Base-by-base conservation (phyloP, 2,329 filamentous ascomycete species). In the Penicillium rolfsii region DNA sequence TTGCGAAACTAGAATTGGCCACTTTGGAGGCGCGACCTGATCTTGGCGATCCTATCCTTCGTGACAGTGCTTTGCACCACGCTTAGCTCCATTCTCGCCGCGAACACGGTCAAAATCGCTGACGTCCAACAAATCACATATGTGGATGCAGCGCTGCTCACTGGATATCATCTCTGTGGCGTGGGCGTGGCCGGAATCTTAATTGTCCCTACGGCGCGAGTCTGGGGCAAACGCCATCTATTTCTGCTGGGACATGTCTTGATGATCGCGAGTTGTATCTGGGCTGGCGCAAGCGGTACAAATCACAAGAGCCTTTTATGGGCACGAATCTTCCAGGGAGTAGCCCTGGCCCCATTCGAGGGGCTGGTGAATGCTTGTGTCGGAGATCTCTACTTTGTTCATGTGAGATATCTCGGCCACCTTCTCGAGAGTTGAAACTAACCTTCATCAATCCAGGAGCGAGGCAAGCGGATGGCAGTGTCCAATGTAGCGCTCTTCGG, bases 161-260 rank as follows among this genome's bases (percentile, higher is more conserved):
- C 93, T 0, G 93, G 93, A 56, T 96, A 93, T 76, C 93, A 92
- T 74, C 83, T 97, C 22, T 85, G 93, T 30, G 94, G 92, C 22
- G 90, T 92, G 2, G 93, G 91, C 11, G 81, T 92, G 14, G 89
- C 90, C 1, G 93, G 91, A 54, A 87, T 95, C 74, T 83, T 97
- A 65, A 93, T 93, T 76, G 93, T 97, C 2, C 91, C 94, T 0
- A 91, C 89, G 0, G 92, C 91, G 22, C 87, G 93, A 59, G 89
- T 97, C 64, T 97, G 91, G 91, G 94, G 94, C 41, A 97, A 97
- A 77, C 85, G 93, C 43, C 94, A 97, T 79, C 80, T 93, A 16
- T 97, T 96, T 74, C 78, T 97, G 28, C 69, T 96, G 2, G 93
- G 92, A 7, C 88, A 89, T 49, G 65, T 91, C 52, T 83, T 96